Percentiles rank a stretch among this genome's conserved stretches.
Conservation (phyloP, 2,329 filamentous ascomycete genomes). For the Elsinoe arachidis region DNA sequence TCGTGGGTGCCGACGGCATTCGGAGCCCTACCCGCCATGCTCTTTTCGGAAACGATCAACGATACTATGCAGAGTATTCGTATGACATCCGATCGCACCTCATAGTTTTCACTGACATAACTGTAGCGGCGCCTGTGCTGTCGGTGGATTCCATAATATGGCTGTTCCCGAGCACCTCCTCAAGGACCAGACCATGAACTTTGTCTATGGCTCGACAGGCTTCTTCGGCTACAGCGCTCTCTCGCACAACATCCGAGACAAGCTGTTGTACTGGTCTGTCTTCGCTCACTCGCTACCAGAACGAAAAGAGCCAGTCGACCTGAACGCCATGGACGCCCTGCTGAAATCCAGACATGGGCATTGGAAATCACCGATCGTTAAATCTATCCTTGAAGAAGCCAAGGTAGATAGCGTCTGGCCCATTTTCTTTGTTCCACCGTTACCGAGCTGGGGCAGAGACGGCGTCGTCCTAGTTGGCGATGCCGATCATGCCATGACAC, state of each 20-base stretch:
- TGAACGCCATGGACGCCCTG: slow-evolving; percentile 25
- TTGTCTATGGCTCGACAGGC: slow-evolving; percentile 40
- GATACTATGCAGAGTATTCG: slow-evolving; percentile 24
- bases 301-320: not conserved
- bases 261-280: slow-evolving; percentile 16
- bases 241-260: slow-evolving; percentile 3
- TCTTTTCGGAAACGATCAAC: slow-evolving; percentile 29
- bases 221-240: slow-evolving; percentile 41
- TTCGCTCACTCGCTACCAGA: slow-evolving; percentile 11
- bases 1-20: slow-evolving; percentile 24
- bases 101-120: not conserved
- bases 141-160: slow-evolving; percentile 38
- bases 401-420: slow-evolving; percentile 23
- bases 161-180: slow-evolving; percentile 26
- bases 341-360: slow-evolving; percentile 33
- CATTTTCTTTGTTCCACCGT: slow-evolving; percentile 24
- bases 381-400: slow-evolving; percentile 31
- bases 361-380: slow-evolving; percentile 38
- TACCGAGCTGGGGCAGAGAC: slow-evolving; percentile 39
- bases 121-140: slow-evolving; percentile 23
- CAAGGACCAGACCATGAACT: slow-evolving; percentile 30
- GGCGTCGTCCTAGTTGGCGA: slow-evolving; percentile 48
- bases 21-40: slow-evolving; percentile 19
- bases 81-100: not conserved
- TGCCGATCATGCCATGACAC: slow-evolving; percentile 48